Evolutionary conservation across 2,329 filamentous ascomycete species (phyloP), one percentile per base, ranked within the genome.

Genomic region (Penicillium sclerotigenum): DNA sequence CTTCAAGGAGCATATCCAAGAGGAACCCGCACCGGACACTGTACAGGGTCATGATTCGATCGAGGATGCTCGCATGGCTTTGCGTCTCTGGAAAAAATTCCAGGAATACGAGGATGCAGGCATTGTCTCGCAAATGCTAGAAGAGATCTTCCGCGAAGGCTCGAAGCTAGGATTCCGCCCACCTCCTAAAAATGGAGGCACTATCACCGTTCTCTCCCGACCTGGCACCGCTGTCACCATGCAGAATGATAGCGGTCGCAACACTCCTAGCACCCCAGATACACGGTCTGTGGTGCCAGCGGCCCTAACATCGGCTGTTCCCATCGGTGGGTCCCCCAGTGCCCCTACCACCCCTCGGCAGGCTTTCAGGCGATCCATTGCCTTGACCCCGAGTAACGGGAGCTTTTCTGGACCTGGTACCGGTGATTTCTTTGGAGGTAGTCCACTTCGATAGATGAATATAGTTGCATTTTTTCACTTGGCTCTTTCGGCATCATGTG

Each of bases 1-100:
- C 9, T 85, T 99, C 40, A 91, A 91, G 66, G 91, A 97, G 73
- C 91, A 93, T 68, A 97, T 99, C 59, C 95, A 99, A 74, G 83
- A 90, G 68, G 89, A 91, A 63, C 91, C 87, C 16, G 59, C 48
- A 22, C 52, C 68, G 0, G 69, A 72, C 26, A 65, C 67, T n/a
- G 65, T 64, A 36, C 74, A 79, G 43, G 77, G 77, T 6, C 95
- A 99, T 74, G 94, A 99, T 74, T 93, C 88, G 11, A 95, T 99
- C 64, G 94, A 97, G 73, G 94, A 99, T 72, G 92, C 94, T 0
- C 83, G 89, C 26, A 97, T 93, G 38, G 94, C 95, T 0, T 80
- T 97, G 38, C 90, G 91, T 70, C 80, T 99, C 9, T 99, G 84
- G 82, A 83, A 88, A 42, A 97, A 96, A 72, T 97, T 91, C 73